Percentiles rank a stretch among this genome's conserved stretches.
Evolutionary conservation across 1,284 basidiomycete species (phyloP).

Genomic region (Papiliotrema flavescens): DNA sequence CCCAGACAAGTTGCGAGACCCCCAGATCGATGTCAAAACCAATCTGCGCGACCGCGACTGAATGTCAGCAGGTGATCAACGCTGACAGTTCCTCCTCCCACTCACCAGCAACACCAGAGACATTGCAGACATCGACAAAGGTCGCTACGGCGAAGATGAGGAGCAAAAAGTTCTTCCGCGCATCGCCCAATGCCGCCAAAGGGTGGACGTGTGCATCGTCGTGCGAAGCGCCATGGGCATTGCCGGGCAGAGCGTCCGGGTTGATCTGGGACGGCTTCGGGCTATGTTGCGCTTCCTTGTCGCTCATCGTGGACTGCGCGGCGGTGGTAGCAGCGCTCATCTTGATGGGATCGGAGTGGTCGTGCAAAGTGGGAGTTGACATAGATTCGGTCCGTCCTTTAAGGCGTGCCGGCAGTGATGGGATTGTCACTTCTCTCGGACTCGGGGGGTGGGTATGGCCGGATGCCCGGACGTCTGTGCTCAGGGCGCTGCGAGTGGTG

Average conservation of each 20-base stretch:
- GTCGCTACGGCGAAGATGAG: slow-evolving; percentile 30
- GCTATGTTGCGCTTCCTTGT: slow-evolving; percentile 1
- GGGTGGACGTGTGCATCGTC: slow-evolving; percentile 10
- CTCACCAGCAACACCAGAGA: neutral
- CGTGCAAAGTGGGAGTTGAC: neutral
- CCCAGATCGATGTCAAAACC: slow-evolving; percentile 23
- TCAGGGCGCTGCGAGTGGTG: neutral
- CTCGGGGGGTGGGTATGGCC: neutral
- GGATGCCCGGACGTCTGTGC: neutral
- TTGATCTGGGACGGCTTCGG: neutral
- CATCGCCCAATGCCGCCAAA: slow-evolving; percentile 9
- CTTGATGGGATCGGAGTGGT: neutral
- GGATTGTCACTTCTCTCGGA: neutral
- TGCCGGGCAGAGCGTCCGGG: too few species aligned
- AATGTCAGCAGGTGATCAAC: slow-evolving; percentile 22
- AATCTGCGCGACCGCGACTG: slow-evolving; percentile 34
- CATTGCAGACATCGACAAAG: slow-evolving; percentile 21
- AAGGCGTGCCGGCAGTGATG: neutral
- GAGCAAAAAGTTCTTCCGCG: slow-evolving; percentile 20
- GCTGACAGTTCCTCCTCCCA: slow-evolving; percentile 18
- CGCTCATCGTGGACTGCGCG: neutral
- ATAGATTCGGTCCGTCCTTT: neutral
- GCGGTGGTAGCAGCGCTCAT: neutral
- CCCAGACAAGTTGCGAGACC: slow-evolving; percentile 35
- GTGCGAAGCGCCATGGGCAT: neutral